Evolutionary conservation across 1,139 yeast genomes (phyloP).

Genomic region (Debaryomycetaceae sp.): DNA sequence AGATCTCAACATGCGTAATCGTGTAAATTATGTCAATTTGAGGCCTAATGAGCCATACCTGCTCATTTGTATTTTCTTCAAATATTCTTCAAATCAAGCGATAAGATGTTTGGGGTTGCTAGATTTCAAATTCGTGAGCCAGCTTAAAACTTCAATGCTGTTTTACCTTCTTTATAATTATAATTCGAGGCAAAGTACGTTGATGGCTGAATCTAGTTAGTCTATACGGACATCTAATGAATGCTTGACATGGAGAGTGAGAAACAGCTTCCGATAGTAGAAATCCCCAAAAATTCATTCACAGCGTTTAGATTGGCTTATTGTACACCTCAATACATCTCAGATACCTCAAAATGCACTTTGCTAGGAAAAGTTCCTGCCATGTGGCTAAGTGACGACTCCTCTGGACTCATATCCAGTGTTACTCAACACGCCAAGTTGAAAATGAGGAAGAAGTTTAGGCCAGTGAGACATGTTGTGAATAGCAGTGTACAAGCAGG

Average conservation of each 20-base stretch:
- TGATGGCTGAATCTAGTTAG: background rate
- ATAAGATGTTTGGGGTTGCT: background rate
- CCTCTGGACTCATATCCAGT: constrained; percentile 15
- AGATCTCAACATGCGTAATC: background rate
- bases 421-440: constrained; percentile 12
- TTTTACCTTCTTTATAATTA: background rate
- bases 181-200: background rate
- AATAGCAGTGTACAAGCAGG: constrained; percentile 11
- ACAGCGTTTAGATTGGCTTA: constrained; percentile 53
- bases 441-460: constrained; percentile 13
- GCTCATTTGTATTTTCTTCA: too few relatives aligned
- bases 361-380: constrained; percentile 66
- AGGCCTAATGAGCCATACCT: background rate
- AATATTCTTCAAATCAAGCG: too few relatives aligned
- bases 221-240: background rate
- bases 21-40: background rate
- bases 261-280: background rate
- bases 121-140: too few relatives aligned
- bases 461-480: constrained; percentile 10
- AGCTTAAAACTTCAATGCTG: too few relatives aligned
- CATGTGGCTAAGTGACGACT: constrained; percentile 48
- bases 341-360: constrained; percentile 46
- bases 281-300: constrained; percentile 11
- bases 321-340: constrained; percentile 47
- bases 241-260: background rate